These are phyloP conservation scores for Aspergillus ruber DNA, from an alignment of 2,329 filamentous ascomycete species.

Conservation along the genomic window DNA sequence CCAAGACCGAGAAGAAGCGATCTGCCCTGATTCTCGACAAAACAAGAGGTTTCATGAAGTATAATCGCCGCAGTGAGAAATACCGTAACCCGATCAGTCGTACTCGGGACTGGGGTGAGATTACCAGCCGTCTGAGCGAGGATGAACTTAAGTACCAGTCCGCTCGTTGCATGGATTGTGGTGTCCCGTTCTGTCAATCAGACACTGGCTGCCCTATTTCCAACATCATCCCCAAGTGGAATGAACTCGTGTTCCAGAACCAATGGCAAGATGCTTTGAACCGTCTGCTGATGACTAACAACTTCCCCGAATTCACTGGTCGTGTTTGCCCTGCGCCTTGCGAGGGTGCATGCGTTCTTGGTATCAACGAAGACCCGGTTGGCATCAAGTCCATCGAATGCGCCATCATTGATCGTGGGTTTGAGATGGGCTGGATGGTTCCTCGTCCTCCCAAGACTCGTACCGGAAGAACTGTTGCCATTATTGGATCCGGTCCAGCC, in stretches of 20 bases:
- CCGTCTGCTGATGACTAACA: conserved; percentile 90
- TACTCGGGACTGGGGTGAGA: conserved; percentile 88
- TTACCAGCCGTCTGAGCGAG: conserved; percentile 79
- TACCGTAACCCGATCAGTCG: conserved; percentile 79
- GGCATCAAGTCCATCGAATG: conserved; percentile 98
- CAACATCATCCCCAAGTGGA: conserved; percentile 98
- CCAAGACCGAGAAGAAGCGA: conserved; percentile 81
- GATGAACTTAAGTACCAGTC: conserved; percentile 96
- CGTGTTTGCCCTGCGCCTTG: conserved; percentile 95
- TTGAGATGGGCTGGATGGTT: conserved; percentile 97
- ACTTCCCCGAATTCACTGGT: conserved; percentile 96
- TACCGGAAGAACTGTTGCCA: conserved; percentile 78
- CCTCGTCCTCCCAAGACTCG: conserved; percentile 70
- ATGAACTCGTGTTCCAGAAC: conserved; percentile 67
- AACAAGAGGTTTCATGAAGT: conserved; percentile 96
- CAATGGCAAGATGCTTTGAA: conserved; percentile 92
- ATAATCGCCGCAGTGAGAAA: conserved; percentile 85
- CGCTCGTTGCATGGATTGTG: conserved; percentile 96
- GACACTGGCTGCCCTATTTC: conserved; percentile 93
- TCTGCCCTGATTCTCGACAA: conserved; percentile 91
- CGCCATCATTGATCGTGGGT: conserved; percentile 94
- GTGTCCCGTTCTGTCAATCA: conserved; percentile 96
- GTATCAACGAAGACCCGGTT: conserved; percentile 94
- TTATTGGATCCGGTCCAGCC: conserved; percentile 87
- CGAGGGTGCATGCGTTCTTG: conserved; percentile 90